phyloP scores from a whole-genome alignment of 176 grass and related monocot genomes.

The Carex cristatella region DNA sequence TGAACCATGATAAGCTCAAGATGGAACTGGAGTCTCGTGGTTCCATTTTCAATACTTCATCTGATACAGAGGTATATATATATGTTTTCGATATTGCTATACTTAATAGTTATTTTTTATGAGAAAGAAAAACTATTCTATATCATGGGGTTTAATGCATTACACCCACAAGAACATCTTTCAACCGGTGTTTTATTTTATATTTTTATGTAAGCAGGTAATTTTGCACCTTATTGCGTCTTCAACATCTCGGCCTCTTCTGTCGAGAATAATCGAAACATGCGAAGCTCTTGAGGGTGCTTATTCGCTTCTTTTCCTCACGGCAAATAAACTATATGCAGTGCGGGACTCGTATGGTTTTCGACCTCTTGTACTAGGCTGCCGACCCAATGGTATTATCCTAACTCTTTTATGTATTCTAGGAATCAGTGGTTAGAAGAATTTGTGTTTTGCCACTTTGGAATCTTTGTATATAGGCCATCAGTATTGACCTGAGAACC shows the following conservation, averaged over 20 bases:
- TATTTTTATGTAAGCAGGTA: constrained; percentile 22
- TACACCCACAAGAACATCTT: not conserved
- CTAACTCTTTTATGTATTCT: not conserved
- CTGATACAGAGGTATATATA: constrained; percentile 63
- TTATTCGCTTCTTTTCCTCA: constrained; percentile 87
- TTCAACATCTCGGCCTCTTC: constrained; percentile 61
- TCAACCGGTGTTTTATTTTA: not conserved
- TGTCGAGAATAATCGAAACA: constrained; percentile 64
- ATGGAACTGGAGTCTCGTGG: constrained; percentile 58
- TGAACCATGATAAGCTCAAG: constrained; percentile 62
- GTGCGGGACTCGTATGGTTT: constrained; percentile 83
- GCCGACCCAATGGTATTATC: constrained; percentile 52
- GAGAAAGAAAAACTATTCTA: not conserved
- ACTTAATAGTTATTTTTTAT: not conserved
- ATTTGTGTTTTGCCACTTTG: not conserved
- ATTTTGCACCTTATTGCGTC: constrained; percentile 92
- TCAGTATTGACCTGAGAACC: not conserved
- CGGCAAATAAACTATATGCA: constrained; percentile 65
- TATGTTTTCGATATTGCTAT: not conserved
- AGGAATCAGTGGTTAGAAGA: not conserved
- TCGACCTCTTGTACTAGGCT: constrained; percentile 81
- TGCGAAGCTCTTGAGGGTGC: constrained; percentile 70
- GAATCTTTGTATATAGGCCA: not conserved
- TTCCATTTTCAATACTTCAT: constrained; percentile 88
- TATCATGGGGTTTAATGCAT: not conserved